Evolutionary conservation across 805 yeast species (phyloP), one percentile per base, ranked within the genome.

Genomic region (Barnettozyma vustinii): DNA sequence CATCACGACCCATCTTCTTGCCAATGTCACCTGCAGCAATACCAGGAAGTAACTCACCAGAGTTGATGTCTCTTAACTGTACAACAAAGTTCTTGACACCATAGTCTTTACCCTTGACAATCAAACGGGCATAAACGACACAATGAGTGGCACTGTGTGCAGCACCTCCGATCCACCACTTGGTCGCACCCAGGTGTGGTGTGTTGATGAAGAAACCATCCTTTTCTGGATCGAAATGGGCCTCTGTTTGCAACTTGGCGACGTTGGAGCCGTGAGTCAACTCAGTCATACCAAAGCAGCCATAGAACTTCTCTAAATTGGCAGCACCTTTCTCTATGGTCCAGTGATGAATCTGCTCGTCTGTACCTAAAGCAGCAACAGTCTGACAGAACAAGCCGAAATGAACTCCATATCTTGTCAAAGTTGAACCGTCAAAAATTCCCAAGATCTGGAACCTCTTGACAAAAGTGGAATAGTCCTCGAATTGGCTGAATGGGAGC

Each of bases 131-230:
- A 65, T 83, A 91, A 27, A 81, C 85, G 18, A 84, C 80, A 23
- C 87, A 73, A 69, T 91, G 97, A 30, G 91, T 88, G 9, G 97
- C 89, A 20, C 95, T 83, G 67, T 88, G 95, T 9, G 97, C 97
- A 39, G 97, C 97, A 60, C 97, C 97, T 40, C 97, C 97, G 59
- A 90, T 90, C 97, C 97, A 90, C 97, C 97, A 90, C 68, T 90
- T 90, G 26, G 96, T 90, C 37, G 97, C 97, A 37, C 94, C 91
- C 49, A 87, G 66, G 62, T 90, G 87, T 2, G 97, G 97, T 15
- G 97, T 90, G 63, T 87, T 78, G 57, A 90, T 81, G 47, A 76
- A 63, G 59, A 90, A 87, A 56, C 81, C 80, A 58, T 87, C 87
- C 19, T 75, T 75, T 10, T 68, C 69, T n/a, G 69, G 68, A 63